Percentiles rank a stretch among this genome's conserved stretches.
Conservation (phyloP, 2,329 filamentous ascomycete species). For the Neurospora sp. region DNA sequence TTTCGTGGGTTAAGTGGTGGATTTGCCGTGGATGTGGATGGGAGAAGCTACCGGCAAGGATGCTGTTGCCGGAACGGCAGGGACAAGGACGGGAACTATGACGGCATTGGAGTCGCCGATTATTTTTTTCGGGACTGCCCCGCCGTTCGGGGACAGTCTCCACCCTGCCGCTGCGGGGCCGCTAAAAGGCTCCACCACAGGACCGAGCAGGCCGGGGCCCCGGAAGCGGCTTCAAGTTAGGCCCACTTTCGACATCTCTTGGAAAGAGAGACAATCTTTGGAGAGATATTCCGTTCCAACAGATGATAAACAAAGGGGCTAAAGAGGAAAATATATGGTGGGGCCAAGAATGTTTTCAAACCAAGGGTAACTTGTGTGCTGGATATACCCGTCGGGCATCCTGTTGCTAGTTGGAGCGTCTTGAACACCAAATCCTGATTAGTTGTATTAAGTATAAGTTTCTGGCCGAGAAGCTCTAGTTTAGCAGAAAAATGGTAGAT, state of each 20-base stretch:
- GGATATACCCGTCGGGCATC: not conserved
- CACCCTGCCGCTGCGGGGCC: not conserved
- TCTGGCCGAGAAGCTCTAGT: not conserved
- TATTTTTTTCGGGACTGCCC: constrained; percentile 3
- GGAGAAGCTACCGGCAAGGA: not conserved
- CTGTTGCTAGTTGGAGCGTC: not conserved
- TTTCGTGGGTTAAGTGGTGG: not conserved
- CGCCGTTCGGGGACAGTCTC: not conserved
- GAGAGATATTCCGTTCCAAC: not conserved
- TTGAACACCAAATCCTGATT: not conserved
- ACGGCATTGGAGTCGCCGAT: constrained; percentile 10
- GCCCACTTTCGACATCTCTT: not conserved
- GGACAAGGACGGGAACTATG: constrained; percentile 6
- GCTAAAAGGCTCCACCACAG: not conserved
- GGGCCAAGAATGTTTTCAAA: not conserved
- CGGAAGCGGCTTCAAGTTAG: not conserved
- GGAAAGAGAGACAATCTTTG: not conserved
- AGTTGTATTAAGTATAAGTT: not conserved
- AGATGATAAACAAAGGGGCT: not conserved
- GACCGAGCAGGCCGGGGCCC: not conserved
- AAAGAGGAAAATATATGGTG: not conserved
- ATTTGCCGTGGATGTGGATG: not conserved
- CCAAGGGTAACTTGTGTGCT: not conserved
- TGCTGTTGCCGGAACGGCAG: not conserved
- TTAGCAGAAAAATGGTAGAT: not conserved